Conservation (phyloP, 371 early-diverging fungal species). For the Choanephora cucurbitarum region DNA sequence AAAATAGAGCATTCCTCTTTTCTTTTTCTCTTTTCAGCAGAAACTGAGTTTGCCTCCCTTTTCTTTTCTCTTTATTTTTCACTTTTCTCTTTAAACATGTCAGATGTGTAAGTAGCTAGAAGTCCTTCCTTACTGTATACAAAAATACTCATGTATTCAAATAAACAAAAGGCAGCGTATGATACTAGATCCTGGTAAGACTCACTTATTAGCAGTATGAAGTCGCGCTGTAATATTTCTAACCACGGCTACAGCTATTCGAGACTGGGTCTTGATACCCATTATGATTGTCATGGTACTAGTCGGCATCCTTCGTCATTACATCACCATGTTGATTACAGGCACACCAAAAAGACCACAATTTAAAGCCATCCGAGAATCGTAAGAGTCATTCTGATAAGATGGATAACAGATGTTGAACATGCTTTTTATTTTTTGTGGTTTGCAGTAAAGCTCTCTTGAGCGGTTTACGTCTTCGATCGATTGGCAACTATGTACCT, state of each 20-base stretch:
- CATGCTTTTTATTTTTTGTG: no score
- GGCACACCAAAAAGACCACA: constrained; percentile 77
- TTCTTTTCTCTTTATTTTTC: no score
- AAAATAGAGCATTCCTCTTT: no score
- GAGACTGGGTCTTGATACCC: constrained; percentile 95
- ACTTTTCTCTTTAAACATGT: constrained; percentile 13
- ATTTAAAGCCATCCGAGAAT: constrained; percentile 77
- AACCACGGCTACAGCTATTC: constrained; percentile 58
- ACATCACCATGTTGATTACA: constrained; percentile 85
- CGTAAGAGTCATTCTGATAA: constrained; percentile 39
- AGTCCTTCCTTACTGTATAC: neutral
- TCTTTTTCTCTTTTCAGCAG: no score
- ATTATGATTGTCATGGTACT: constrained; percentile 97
- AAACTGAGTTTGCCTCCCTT: no score
- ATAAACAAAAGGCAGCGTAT: constrained; percentile 50
- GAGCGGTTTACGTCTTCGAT: constrained; percentile 72
- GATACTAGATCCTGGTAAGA: constrained; percentile 69
- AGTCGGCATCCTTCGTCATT: constrained; percentile 89
- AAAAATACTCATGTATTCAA: neutral
- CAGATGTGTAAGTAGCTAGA: constrained; percentile 23
- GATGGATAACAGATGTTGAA: neutral
- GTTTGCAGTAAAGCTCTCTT: constrained; percentile 72
- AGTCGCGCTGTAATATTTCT: no score
- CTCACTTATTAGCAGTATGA: no score
- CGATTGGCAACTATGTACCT: constrained; percentile 71